These are phyloP conservation scores for Stipa capillata DNA, from an alignment of 176 grass and related monocot species.

Conservation along the genomic window DNA sequence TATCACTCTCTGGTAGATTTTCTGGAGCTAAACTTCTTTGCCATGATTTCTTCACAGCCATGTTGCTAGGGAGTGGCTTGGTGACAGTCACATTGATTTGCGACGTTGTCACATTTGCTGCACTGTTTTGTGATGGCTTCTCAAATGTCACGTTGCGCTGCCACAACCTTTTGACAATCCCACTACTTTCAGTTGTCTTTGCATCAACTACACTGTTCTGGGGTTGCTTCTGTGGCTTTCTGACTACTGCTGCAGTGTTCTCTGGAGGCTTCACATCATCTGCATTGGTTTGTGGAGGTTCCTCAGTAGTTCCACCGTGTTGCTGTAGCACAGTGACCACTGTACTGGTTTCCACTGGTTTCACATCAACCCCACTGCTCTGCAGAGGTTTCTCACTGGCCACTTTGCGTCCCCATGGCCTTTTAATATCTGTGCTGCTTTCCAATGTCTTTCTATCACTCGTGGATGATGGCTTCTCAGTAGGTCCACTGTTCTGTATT, in stretches of 20 bases:
- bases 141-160: constrained; percentile 17
- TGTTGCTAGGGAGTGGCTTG: constrained; percentile 6
- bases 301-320: constrained; percentile 9
- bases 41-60: constrained; percentile 24
- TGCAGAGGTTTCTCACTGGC: constrained; percentile 23
- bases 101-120: not conserved
- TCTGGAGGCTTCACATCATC: constrained; percentile 21
- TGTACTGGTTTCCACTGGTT: constrained; percentile 26
- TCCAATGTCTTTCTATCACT: constrained; percentile 25
- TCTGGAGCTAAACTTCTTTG: constrained; percentile 29
- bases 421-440: constrained; percentile 32
- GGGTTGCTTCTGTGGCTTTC: constrained; percentile 32
- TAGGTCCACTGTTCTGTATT: constrained; percentile 18
- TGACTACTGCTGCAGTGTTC: not conserved
- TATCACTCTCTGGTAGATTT: not conserved
- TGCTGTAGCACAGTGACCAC: constrained; percentile 4
- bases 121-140: constrained; percentile 22
- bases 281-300: constrained; percentile 7
- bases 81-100: constrained; percentile 15
- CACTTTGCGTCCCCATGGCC: constrained; percentile 23
- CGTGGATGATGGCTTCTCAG: constrained; percentile 3
- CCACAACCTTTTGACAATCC: constrained; percentile 34
- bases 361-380: constrained; percentile 29
- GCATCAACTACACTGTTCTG: constrained; percentile 28
- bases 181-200: constrained; percentile 26